Percentiles rank a stretch among this genome's conserved stretches.
These are phyloP conservation scores for Wickerhamiella parazyma DNA, from an alignment of 805 yeast species.

Conservation along the genomic window DNA sequence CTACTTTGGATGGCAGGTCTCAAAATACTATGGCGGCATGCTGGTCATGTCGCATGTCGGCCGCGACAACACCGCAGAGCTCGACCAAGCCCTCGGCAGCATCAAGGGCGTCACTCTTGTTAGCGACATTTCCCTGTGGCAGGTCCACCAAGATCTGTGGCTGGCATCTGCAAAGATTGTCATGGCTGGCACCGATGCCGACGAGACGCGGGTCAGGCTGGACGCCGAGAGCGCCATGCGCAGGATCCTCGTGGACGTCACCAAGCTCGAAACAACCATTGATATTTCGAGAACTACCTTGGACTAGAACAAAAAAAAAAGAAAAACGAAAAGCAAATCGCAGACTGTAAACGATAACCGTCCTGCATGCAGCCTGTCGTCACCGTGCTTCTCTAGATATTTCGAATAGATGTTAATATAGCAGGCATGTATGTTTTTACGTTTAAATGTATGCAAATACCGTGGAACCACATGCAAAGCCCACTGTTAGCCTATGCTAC, in stretches of 20 bases:
- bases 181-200: slow-evolving; percentile 24
- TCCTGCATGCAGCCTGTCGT: no score
- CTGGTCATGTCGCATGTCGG: slow-evolving; percentile 32
- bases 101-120: slow-evolving; percentile 23
- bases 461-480: no score
- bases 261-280: slow-evolving; percentile 27
- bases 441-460: no score
- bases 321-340: no score
- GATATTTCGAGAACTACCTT: slow-evolving; percentile 21
- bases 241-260: slow-evolving; percentile 19
- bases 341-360: no score
- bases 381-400: no score
- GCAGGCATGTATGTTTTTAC: no score
- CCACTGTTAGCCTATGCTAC: no score
- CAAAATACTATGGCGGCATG: slow-evolving; percentile 31
- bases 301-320: no score
- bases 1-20: slow-evolving; percentile 29
- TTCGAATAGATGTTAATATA: no score
- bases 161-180: slow-evolving; percentile 27
- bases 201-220: slow-evolving; percentile 25
- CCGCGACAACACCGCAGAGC: slow-evolving; percentile 22
- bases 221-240: slow-evolving; percentile 21
- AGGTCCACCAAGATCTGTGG: slow-evolving; percentile 32
- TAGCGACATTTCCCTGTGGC: slow-evolving; percentile 28
- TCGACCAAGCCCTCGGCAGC: slow-evolving; percentile 18